phyloP scores from a whole-genome alignment of 768 basidiomycete species.

The Sporobolomyces phaffii region DNA sequence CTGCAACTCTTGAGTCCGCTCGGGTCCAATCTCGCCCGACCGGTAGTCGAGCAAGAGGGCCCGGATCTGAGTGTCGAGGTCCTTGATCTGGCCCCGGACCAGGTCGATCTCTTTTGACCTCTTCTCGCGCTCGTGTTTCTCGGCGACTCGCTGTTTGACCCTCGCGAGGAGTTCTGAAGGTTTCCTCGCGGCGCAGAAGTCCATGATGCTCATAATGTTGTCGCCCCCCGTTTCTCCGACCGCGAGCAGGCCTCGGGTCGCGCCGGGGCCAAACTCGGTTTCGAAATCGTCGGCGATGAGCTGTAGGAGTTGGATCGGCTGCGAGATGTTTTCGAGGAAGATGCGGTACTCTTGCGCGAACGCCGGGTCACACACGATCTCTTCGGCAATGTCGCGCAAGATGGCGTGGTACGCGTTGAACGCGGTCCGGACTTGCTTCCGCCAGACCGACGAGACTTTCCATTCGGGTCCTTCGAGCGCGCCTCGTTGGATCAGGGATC shows the following conservation, averaged over 20 bases:
- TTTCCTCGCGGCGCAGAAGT: constrained; percentile 32
- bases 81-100: constrained; percentile 11
- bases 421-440: constrained; percentile 28
- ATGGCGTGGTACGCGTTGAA: constrained; percentile 31
- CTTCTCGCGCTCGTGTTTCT: constrained; percentile 33
- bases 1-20: constrained; percentile 3
- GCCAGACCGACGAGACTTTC: constrained; percentile 27
- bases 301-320: constrained; percentile 34
- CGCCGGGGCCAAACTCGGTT: constrained; percentile 30
- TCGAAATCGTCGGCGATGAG: constrained; percentile 38
- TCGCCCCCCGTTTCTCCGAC: constrained; percentile 34
- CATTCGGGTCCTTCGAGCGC: constrained; percentile 13
- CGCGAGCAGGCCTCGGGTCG: constrained; percentile 30
- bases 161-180: constrained; percentile 29
- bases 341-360: constrained; percentile 34
- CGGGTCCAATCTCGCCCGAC: background rate
- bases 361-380: constrained; percentile 15
- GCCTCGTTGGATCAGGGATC: constrained; percentile 22
- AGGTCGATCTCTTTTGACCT: background rate
- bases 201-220: constrained; percentile 33
- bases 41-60: constrained; percentile 28
- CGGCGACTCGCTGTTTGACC: constrained; percentile 29
- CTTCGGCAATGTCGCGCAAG: constrained; percentile 31
- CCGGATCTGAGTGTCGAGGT: constrained; percentile 13
- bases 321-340: constrained; percentile 37